Percentiles rank a stretch among this genome's conserved stretches.
Conservation (phyloP, 2,329 filamentous ascomycete species). For the Sarocladiaceae sp. region DNA sequence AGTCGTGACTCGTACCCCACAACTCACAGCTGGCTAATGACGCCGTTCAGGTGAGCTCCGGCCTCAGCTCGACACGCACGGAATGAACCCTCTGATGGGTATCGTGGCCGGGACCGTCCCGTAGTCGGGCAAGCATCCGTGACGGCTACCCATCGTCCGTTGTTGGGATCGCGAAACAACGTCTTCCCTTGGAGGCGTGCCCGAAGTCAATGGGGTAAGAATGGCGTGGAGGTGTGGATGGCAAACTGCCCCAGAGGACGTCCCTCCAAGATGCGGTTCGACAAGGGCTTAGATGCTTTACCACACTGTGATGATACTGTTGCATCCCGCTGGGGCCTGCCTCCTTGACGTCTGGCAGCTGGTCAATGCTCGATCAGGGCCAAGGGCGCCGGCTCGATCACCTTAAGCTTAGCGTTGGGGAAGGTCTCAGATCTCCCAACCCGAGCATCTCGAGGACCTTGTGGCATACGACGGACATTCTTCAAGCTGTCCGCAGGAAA, state of each 20-base stretch:
- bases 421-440: conserved; percentile 6
- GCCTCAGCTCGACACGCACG: neutral
- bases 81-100: neutral
- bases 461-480: neutral
- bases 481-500: no score
- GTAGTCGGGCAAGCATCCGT: neutral
- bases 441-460: neutral
- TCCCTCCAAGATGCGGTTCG: neutral
- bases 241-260: neutral
- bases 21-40: neutral
- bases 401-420: conserved; percentile 1
- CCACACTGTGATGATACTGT: neutral
- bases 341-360: neutral
- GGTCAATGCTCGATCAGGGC: neutral
- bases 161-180: neutral
- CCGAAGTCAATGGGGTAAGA: neutral
- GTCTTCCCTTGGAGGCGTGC: neutral
- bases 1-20: neutral
- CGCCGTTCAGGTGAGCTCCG: conserved; percentile 6
- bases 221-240: neutral
- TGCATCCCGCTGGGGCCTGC: neutral
- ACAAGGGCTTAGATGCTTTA: neutral
- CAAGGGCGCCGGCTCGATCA: conserved; percentile 1
- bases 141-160: neutral
- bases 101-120: neutral